Evolutionary conservation across 345 rosid species (phyloP).

Genomic region (Eucalyptus paniculata): DNA sequence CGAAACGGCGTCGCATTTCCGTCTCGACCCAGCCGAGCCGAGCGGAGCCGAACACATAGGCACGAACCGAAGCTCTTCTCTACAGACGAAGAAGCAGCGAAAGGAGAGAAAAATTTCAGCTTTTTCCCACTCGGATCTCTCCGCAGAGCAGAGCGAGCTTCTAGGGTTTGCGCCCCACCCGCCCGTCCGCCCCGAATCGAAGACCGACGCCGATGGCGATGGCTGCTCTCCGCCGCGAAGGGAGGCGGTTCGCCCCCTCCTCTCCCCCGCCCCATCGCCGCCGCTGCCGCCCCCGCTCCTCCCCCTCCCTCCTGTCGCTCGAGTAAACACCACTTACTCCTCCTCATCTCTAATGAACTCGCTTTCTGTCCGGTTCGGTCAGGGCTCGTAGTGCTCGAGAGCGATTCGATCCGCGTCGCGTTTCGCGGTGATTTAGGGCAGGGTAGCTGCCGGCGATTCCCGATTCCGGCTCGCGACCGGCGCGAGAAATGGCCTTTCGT

Average conservation of each 20-base stretch:
- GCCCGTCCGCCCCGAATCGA: neutral
- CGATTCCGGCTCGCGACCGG: neutral
- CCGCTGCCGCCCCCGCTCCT: slow-evolving; percentile 31
- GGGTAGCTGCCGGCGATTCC: neutral
- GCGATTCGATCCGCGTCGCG: neutral
- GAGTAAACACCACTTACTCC: neutral
- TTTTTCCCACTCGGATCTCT: neutral
- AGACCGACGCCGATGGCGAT: slow-evolving; percentile 38
- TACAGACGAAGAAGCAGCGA: neutral
- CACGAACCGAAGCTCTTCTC: neutral
- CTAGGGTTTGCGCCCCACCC: neutral
- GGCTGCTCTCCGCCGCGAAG: slow-evolving; percentile 71
- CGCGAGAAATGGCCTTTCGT: neutral
- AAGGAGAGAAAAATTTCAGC: neutral
- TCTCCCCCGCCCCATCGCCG: slow-evolving; percentile 43
- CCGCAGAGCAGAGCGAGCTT: neutral
- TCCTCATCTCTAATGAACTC: neutral
- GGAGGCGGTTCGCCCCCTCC: slow-evolving; percentile 62
- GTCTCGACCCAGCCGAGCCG: neutral
- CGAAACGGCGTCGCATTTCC: neutral
- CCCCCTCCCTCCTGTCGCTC: slow-evolving; percentile 12
- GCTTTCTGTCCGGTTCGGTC: neutral
- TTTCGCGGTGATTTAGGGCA: neutral
- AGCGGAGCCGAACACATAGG: neutral
- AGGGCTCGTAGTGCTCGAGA: neutral